Evolutionary conservation across 441 rosid species (phyloP), one percentile per base, ranked within the genome.

Genomic region (Syzygium malaccense): DNA sequence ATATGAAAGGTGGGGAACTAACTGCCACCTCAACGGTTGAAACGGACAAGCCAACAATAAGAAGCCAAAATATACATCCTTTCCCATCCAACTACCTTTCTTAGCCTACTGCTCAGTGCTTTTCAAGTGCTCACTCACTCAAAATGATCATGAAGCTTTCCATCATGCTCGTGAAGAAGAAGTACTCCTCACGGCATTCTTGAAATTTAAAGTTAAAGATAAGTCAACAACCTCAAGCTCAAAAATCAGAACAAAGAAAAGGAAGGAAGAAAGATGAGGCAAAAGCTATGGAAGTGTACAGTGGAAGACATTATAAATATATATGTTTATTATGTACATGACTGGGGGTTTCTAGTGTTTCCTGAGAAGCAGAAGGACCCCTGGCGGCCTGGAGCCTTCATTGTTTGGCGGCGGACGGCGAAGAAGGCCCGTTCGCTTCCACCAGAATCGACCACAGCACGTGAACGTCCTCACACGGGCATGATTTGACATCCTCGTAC

Each of bases 371-470:
- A 14, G 26, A 48, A 89, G 86, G 62, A 78, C 68, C 75, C 89
- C 28, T 55, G 33, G 55, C 28, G 49, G 26, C n/a, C 28, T 17
- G 75, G 62, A 58, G 54, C 85, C 62, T 91, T 94, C 91, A 93
- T 45, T 90, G 91, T 88, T 95, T 97, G 37, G 90, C 86, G 87
- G 95, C 94, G 92, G 93, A 86, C 86, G 94, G 86, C 51, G 30
- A 48, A 41, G 88, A 30, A 28, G 95, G 93, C 71, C 85, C 32
- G 66, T 89, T 86, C 48, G 99, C 94, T 84, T 97, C 98, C 91
- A 97, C 98, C 23, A 97, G 92, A 88, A 97, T 97, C 79, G 98
- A 96, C 99, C 98, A 97, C 85, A 97, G 92, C 17, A 97, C 97
- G 80, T 97, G 99, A 84, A 97, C 98, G 91, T 96, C 98, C 94